These are phyloP conservation scores for Chaetomium fimeti DNA, from an alignment of 495 filamentous ascomycete species.

Conservation along the genomic window DNA sequence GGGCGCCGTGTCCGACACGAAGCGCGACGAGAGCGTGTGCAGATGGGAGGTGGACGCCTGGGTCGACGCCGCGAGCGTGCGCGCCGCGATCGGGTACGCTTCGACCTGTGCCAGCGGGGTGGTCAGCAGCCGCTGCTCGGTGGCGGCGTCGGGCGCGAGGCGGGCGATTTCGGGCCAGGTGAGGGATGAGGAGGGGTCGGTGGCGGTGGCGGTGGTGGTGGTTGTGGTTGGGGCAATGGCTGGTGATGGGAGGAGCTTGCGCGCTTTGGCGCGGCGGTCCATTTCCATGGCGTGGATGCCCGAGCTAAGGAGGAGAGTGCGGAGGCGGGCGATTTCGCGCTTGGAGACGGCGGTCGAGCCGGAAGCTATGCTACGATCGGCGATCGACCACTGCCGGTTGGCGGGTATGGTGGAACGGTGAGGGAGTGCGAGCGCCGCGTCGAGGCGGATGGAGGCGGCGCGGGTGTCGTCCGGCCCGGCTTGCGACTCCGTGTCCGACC, in stretches of 20 bases:
- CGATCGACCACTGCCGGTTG: slow-evolving; percentile 67
- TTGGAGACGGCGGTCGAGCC: slow-evolving; percentile 47
- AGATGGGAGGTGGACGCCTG: slow-evolving; percentile 54
- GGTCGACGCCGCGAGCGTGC: slow-evolving; percentile 57
- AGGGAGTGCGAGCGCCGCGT: slow-evolving; percentile 31
- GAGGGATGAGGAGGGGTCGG: not conserved
- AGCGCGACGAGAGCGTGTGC: slow-evolving; percentile 51
- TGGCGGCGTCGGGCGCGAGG: slow-evolving; percentile 32
- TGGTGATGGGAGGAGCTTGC: slow-evolving; percentile 29
- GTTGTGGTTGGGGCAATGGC: not conserved
- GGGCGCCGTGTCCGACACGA: slow-evolving; percentile 36
- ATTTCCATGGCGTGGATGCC: slow-evolving; percentile 86
- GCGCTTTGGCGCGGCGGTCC: slow-evolving; percentile 58
- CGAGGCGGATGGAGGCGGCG: slow-evolving; percentile 28
- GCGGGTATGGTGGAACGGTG: slow-evolving; percentile 30
- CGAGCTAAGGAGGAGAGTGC: slow-evolving; percentile 72
- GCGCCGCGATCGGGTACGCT: slow-evolving; percentile 68
- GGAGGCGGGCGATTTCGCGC: slow-evolving; percentile 70
- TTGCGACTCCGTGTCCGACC: slow-evolving; percentile 41
- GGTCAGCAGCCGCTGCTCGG: slow-evolving; percentile 31
- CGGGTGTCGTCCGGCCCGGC: slow-evolving; percentile 30
- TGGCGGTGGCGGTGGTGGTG: not conserved
- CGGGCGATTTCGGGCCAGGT: slow-evolving; percentile 39
- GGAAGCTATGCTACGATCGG: slow-evolving; percentile 51
- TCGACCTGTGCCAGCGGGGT: slow-evolving; percentile 57